Percentiles rank a stretch among this genome's conserved stretches.
These are phyloP conservation scores for Hypoxylon lienhwacheense DNA, from an alignment of 495 filamentous ascomycete species.

Conservation along the genomic window DNA sequence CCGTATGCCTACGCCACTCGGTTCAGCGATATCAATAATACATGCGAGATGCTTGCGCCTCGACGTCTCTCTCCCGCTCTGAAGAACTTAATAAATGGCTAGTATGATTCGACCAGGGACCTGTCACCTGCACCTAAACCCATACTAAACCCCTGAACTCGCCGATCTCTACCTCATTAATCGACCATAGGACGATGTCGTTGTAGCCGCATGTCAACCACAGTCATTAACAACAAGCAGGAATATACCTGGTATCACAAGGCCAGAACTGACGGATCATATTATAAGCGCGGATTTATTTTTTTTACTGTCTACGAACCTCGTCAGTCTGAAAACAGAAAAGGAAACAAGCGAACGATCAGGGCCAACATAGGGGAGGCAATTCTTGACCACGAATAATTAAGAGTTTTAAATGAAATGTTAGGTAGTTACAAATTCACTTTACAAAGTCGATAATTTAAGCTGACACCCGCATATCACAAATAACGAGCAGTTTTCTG, in stretches of 20 bases:
- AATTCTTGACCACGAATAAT: background rate
- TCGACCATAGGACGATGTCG: background rate
- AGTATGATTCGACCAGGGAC: background rate
- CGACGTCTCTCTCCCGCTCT: no score
- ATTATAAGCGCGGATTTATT: background rate
- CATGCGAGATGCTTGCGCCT: no score
- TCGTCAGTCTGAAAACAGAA: background rate
- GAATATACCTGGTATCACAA: background rate
- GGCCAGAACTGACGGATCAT: background rate
- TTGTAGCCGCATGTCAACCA: slow-evolving; percentile 1
- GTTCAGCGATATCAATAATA: no score
- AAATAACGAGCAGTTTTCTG: no score
- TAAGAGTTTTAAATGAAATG: no score
- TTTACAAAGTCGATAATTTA: no score
- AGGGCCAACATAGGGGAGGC: background rate
- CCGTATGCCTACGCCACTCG: slow-evolving; percentile 2
- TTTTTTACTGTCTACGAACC: background rate
- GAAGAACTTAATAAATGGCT: no score
- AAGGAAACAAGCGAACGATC: background rate
- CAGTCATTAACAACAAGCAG: background rate
- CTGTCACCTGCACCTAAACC: background rate
- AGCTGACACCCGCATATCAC: no score
- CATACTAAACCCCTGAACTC: background rate
- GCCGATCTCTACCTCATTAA: background rate
- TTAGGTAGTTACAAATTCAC: no score